Evolutionary conservation across 78 protist species (phyloP).

Genomic region (Dictyostelium citrinum): DNA sequence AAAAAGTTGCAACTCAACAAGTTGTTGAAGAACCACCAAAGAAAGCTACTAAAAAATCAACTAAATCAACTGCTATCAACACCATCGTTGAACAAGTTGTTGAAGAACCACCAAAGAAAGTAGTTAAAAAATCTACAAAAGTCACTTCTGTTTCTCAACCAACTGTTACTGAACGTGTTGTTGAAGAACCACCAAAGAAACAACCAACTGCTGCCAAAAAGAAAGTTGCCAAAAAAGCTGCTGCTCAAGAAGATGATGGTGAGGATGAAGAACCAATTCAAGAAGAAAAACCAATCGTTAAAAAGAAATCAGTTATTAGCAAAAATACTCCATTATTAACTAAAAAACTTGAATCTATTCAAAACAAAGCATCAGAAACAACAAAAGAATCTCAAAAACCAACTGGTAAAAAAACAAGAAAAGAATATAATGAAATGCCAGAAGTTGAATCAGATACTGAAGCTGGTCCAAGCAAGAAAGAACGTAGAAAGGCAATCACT

Average conservation of each 20-base stretch:
- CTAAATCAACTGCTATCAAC: not conserved
- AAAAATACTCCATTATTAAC: not conserved
- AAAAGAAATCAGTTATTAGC: not conserved
- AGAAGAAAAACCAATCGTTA: not conserved
- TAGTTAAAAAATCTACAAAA: not conserved
- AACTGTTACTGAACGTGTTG: not conserved
- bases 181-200: constrained; percentile 7
- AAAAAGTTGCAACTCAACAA: not conserved
- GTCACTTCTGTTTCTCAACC: not conserved
- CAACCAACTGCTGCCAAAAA: not conserved
- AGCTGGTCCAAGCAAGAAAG: constrained; percentile 9
- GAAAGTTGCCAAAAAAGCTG: not conserved
- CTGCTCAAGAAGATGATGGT: not conserved
- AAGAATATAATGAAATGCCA: constrained; percentile 39
- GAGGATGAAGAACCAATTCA: not conserved
- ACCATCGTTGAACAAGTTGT: not conserved
- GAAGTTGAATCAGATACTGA: constrained; percentile 61
- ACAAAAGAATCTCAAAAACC: not conserved
- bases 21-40: not conserved
- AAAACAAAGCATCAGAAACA: not conserved
- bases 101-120: not conserved
- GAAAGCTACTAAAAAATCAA: not conserved
- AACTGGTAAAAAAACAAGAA: constrained; percentile 8
- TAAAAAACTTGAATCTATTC: not conserved
- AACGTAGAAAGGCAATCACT: constrained; percentile 17